Conservation (phyloP, 805 yeast species). For the Suhomyces sp. region DNA sequence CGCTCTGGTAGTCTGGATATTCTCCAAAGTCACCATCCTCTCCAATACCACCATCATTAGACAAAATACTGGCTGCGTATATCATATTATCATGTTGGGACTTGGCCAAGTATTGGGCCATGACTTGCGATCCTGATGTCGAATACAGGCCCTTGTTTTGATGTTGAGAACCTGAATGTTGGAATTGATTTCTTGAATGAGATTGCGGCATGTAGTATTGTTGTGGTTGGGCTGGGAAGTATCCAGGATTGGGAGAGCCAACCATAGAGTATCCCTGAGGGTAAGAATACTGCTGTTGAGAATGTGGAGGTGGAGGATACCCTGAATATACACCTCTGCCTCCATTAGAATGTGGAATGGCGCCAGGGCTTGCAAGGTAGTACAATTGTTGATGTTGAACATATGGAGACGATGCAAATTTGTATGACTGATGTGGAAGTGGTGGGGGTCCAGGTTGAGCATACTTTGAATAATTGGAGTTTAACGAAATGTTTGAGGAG, state of each 20-base stretch:
- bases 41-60: slow-evolving; percentile 18
- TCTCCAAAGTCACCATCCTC: slow-evolving; percentile 13
- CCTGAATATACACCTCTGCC: slow-evolving; percentile 4
- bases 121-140: slow-evolving; percentile 64
- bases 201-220: slow-evolving; percentile 10
- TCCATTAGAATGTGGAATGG: slow-evolving; percentile 1
- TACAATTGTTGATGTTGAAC: slow-evolving; percentile 12
- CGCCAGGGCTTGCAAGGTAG: slow-evolving; percentile 9
- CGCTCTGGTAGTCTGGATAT: neutral
- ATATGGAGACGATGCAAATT: slow-evolving; percentile 9
- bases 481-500: slow-evolving; percentile 20
- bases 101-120: slow-evolving; percentile 78
- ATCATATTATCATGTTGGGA: slow-evolving; percentile 60
- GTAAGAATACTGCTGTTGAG: slow-evolving; percentile 1
- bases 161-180: slow-evolving; percentile 5
- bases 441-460: slow-evolving; percentile 13
- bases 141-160: slow-evolving; percentile 12
- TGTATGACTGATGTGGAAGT: slow-evolving; percentile 7
- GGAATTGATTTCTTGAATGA: slow-evolving; percentile 7
- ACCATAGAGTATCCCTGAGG: slow-evolving; percentile 1
- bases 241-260: slow-evolving; percentile 7
- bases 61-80: slow-evolving; percentile 36
- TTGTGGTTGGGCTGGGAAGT: slow-evolving; percentile 12
- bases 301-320: slow-evolving; percentile 6
- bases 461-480: slow-evolving; percentile 13